Conservation (phyloP, 2,329 filamentous ascomycete species). For the Ophiostoma ulmi region DNA sequence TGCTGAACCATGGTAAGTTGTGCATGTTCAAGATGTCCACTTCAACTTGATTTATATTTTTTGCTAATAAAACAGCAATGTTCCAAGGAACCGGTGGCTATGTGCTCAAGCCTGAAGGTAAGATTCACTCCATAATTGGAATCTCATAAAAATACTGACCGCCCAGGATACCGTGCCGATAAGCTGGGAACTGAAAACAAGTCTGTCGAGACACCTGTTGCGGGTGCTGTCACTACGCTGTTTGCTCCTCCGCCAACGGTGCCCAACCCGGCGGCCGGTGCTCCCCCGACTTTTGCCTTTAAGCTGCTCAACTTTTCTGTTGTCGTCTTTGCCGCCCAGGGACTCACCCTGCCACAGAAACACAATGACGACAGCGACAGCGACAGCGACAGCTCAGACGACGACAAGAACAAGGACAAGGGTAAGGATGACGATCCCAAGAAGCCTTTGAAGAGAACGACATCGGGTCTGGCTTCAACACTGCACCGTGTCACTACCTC, state of each 20-base stretch:
- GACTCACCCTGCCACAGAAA: conserved; percentile 58
- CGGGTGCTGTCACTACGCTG: conserved; percentile 22
- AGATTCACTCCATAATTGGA: conserved; percentile 7
- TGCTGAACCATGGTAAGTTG: conserved; percentile 89
- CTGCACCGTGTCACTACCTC: neutral
- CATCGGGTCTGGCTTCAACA: neutral
- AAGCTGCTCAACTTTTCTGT: conserved; percentile 65
- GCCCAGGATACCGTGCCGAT: conserved; percentile 37
- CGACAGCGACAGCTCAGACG: conserved; percentile 12
- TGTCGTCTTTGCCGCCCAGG: conserved; percentile 70
- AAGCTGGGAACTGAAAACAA: conserved; percentile 31
- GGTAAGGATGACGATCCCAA: neutral
- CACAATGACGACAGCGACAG: conserved; percentile 8
- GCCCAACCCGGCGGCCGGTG: neutral
- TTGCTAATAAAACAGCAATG: conserved; percentile 24
- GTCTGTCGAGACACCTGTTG: conserved; percentile 14
- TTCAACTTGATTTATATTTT: neutral
- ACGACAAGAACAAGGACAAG: neutral
- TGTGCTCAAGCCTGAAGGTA: conserved; percentile 73
- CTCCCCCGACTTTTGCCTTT: conserved; percentile 40
- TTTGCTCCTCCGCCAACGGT: conserved; percentile 19
- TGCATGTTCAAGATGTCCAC: neutral
- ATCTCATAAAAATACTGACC: neutral
- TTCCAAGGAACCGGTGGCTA: conserved; percentile 69
- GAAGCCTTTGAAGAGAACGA: neutral